Evolutionary conservation across 495 filamentous ascomycete genomes (phyloP), one percentile per base, ranked within the genome.

Genomic region (Astrocystis sublimbata): DNA sequence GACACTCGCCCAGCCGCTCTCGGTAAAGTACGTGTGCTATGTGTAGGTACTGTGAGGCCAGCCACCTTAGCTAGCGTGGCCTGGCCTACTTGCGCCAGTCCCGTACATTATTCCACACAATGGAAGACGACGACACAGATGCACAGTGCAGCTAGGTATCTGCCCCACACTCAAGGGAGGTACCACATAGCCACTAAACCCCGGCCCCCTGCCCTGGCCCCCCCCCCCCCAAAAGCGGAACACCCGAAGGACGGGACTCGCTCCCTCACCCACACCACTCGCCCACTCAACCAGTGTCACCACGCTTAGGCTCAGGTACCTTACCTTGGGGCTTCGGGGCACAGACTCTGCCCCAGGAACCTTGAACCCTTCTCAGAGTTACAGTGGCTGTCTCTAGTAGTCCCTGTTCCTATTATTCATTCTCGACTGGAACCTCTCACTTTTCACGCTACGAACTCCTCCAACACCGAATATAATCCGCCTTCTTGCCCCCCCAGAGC

Each of bases 201-300:
- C 42, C 33, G 21, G 33, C 31, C 46, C 58, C 58, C 42, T 41
- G 58, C 33, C 47, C 38, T 61, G 47, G 28, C 36, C n/a, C 46
- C 13, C 47, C 47, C 36, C n/a, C 46, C 13, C 47, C 47, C 49
- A 28, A 53, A 61, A 61, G 38, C 47, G 47, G 58, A 61, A 61
- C 19, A 50, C 43, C 57, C 58, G 58, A 61, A 52, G 38, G 35
- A 61, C 58, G 58, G 58, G 38, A 53, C 58, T 61, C 58, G 45
- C 40, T 3, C n/a, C n/a, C n/a, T n/a, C n/a, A n/a, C n/a, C n/a
- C n/a, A n/a, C n/a, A n/a, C n/a, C n/a, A n/a, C n/a, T n/a, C n/a
- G n/a, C n/a, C n/a, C n/a, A n/a, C n/a, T n/a, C n/a, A n/a, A n/a
- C n/a, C n/a, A n/a, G n/a, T n/a, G n/a, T n/a, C n/a, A n/a, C n/a